These are phyloP conservation scores for Xylaria curta DNA, from an alignment of 495 filamentous ascomycete species.

Conservation along the genomic window DNA sequence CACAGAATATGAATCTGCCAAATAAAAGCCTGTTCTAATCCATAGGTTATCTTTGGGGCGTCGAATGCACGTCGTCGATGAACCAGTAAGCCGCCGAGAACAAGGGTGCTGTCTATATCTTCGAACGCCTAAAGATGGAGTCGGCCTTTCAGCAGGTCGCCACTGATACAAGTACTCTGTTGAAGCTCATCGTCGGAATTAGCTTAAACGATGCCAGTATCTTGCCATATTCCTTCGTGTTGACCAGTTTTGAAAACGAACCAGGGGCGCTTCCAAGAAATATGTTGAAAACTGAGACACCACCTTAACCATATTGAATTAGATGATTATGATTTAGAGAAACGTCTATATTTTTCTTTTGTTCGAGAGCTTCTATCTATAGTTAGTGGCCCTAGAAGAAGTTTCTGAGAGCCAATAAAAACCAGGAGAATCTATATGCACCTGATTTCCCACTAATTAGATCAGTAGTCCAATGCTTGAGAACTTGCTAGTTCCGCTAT, in stretches of 20 bases:
- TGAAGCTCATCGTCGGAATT: neutral
- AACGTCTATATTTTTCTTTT: neutral
- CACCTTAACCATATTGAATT: neutral
- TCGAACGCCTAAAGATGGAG: neutral
- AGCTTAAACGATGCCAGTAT: neutral
- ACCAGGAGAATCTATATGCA: neutral
- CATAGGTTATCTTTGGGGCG: neutral
- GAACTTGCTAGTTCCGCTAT: neutral
- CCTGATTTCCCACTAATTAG: conserved; percentile 1
- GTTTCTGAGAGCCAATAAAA: conserved; percentile 2
- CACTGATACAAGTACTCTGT: neutral
- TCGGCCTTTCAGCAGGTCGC: neutral
- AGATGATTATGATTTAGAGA: neutral
- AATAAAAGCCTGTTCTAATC: neutral
- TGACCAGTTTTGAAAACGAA: neutral
- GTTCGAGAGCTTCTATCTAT: neutral
- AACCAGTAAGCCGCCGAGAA: conserved; percentile 1
- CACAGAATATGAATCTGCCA: conserved; percentile 11
- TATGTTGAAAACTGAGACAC: neutral
- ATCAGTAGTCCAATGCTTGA: neutral
- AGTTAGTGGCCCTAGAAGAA: neutral
- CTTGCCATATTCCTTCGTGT: neutral
- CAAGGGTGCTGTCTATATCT: neutral
- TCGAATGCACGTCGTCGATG: conserved; percentile 11
- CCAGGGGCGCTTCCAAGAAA: neutral